Evolutionary conservation across 441 rosid genomes (phyloP).

Genomic region (Mallotus repandus): DNA sequence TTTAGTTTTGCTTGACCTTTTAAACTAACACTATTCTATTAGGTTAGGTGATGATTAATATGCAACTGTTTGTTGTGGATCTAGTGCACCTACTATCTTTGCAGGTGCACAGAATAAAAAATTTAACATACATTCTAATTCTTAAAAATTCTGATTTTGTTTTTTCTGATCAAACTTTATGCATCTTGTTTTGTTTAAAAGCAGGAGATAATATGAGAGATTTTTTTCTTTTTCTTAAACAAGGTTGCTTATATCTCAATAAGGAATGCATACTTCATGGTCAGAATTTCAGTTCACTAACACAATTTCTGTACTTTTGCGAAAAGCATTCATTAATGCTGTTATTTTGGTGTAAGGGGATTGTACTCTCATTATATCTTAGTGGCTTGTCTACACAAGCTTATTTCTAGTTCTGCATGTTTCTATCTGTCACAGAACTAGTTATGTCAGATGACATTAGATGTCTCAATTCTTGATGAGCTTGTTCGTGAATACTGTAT

Average conservation of each 20-base stretch:
- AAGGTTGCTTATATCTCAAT: background rate
- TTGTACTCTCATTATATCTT: background rate
- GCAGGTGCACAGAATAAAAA: background rate
- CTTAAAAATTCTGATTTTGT: background rate
- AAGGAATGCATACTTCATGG: background rate
- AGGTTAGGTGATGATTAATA: too few relatives aligned
- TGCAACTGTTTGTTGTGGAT: too few relatives aligned
- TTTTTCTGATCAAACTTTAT: background rate
- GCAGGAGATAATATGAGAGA: background rate
- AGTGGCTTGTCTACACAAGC: constrained; percentile 5
- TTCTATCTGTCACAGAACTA: constrained; percentile 77
- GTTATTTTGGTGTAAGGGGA: too few relatives aligned
- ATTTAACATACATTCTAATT: background rate
- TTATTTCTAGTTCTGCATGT: constrained; percentile 6
- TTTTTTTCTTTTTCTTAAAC: background rate
- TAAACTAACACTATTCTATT: background rate
- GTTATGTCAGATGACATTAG: constrained; percentile 78
- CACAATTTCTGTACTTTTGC: too few relatives aligned
- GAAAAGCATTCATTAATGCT: too few relatives aligned
- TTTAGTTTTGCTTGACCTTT: too few relatives aligned
- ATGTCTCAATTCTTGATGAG: constrained; percentile 70
- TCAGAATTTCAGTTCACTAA: background rate
- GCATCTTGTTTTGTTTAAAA: background rate
- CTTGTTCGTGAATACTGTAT: constrained; percentile 88
- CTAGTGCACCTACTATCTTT: background rate